Base-by-base conservation (phyloP, 2,329 filamentous ascomycete genomes). In the Alternaria ethzedia region DNA sequence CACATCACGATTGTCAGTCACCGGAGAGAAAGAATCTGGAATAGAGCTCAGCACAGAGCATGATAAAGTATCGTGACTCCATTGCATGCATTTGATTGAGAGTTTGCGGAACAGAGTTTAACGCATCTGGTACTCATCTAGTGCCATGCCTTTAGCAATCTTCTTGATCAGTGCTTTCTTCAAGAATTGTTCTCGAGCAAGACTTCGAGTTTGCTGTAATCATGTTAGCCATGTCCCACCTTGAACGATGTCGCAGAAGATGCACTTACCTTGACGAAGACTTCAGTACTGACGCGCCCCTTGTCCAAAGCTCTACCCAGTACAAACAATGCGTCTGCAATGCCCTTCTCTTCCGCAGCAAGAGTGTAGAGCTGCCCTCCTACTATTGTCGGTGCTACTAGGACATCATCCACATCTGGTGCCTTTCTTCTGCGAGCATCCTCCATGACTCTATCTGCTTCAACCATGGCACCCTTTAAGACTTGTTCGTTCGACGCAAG, bases 371-470 rank as follows among this genome's bases (percentile, higher is more conserved):
- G 83, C 83, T 99, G 96, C 69, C 95, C 94, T 0, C 92, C 93
- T 5, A 97, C 96, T 2, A 97, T 91, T 0, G 93, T 97, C 1
- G 95, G 94, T 4, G 94, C 93, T n/a, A 97, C 93, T 3, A 99
- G 85, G 32, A 98, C 86, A 64, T 97, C 94, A 78, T 99, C 96
- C 52, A 98, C 91, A 51, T 90, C 88, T 0, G 94, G 94, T 1
- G 90, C 86, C 44, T 86, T 86, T 52, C 92, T 89, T 15, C 84
- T 84, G 60, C 88, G 86, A n/a, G 92, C 92, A 55, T 89, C 87
- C 45, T 88, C 86, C 67, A 97, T 92, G 11, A 94, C 89, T 6
- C 83, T 83, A 76, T 97, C 94, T 4, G 95, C 95, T 65, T 91
- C 90, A 28, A 87, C 86, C 55, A 98, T 88, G 4, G 91, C 90